Evolutionary conservation across 2,329 filamentous ascomycete species (phyloP).

Genomic region (Thielaviopsis populi): DNA sequence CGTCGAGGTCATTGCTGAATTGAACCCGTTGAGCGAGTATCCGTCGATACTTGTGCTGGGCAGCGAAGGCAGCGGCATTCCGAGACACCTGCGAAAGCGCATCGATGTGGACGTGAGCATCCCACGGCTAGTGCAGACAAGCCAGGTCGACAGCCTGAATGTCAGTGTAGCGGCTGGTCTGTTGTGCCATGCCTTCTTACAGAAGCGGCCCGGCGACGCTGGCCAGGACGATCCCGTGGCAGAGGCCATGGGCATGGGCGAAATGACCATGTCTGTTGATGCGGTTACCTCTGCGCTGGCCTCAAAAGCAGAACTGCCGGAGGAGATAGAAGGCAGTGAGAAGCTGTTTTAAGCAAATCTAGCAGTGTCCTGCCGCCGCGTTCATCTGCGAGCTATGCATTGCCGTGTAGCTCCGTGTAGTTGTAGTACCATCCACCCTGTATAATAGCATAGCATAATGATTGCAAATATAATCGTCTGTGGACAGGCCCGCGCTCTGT

Average conservation of each 20-base stretch:
- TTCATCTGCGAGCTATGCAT: neutral
- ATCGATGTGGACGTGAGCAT: constrained; percentile 57
- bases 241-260: neutral
- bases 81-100: constrained; percentile 45
- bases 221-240: neutral
- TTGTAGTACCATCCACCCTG: neutral
- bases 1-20: constrained; percentile 19
- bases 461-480: neutral
- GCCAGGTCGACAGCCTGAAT: constrained; percentile 74
- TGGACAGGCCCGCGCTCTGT: neutral
- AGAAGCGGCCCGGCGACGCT: neutral
- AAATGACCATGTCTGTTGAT: neutral
- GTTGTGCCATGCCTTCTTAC: constrained; percentile 49
- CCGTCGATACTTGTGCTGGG: constrained; percentile 73
- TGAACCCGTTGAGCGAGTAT: constrained; percentile 39
- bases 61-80: constrained; percentile 62
- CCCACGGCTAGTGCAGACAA: constrained; percentile 35
- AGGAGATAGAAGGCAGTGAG: neutral
- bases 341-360: neutral
- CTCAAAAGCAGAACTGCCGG: neutral
- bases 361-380: neutral
- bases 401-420: neutral
- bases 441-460: constrained; percentile 5
- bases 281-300: constrained; percentile 1
- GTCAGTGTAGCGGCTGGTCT: constrained; percentile 78